phyloP scores from a whole-genome alignment of 2,329 filamentous ascomycete genomes.

The Septoria linicola region DNA sequence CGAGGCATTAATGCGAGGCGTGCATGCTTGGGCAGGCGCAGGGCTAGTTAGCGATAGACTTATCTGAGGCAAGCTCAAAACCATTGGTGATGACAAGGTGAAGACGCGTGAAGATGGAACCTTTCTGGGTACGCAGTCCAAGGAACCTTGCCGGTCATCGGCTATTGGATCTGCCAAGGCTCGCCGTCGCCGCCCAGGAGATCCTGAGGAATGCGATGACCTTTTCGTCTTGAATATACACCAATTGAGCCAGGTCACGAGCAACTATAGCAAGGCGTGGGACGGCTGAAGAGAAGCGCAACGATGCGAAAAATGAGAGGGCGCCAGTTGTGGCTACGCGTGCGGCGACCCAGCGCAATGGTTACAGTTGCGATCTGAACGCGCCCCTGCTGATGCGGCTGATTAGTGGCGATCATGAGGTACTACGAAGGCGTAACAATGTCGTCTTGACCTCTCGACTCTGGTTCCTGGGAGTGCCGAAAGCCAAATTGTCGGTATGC shows the following conservation, averaged over 20 bases:
- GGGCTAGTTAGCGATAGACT: background rate
- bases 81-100: conserved; percentile 7
- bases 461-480: conserved; percentile 22
- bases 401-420: background rate
- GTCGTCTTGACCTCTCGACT: background rate
- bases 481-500: conserved; percentile 17
- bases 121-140: no score
- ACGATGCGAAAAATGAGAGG: conserved; percentile 11
- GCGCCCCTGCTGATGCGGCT: no score
- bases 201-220: background rate
- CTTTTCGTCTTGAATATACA: no score
- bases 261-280: conserved; percentile 11
- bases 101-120: background rate
- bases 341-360: conserved; percentile 20
- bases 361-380: no score
- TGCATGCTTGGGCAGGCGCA: no score
- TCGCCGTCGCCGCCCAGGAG: background rate
- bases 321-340: conserved; percentile 4
- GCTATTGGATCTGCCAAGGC: background rate
- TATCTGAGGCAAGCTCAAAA: conserved; percentile 11
- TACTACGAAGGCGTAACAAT: no score
- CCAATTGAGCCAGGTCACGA: no score
- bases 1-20: no score
- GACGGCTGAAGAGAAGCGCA: background rate
- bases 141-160: background rate